Conservation (phyloP, 768 basidiomycete genomes). For the Chalciporus chontae region DNA sequence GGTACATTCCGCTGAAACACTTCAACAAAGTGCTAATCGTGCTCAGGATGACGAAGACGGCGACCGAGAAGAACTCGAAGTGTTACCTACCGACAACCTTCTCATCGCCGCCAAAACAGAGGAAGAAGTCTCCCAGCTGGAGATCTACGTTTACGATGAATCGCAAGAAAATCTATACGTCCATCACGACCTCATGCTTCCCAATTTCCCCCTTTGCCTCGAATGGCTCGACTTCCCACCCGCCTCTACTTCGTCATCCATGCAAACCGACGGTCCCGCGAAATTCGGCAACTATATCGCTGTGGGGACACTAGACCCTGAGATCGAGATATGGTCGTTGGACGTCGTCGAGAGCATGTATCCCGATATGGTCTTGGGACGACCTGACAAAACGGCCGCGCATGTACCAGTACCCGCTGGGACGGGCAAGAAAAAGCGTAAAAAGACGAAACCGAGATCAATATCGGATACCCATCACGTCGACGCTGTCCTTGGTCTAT, state of each 20-base stretch:
- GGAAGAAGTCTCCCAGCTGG: conserved; percentile 93
- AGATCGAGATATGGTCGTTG: conserved; percentile 98
- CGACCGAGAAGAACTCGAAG: conserved; percentile 86
- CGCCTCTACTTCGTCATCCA: conserved; percentile 41
- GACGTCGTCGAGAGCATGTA: conserved; percentile 94
- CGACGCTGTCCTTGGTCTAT: conserved; percentile 88
- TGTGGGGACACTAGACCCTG: conserved; percentile 94
- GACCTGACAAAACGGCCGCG: conserved; percentile 78
- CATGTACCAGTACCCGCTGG: conserved; percentile 77
- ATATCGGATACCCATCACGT: conserved; percentile 74
- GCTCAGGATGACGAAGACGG: conserved; percentile 67
- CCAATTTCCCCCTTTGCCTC: conserved; percentile 95
- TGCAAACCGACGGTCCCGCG: conserved; percentile 29
- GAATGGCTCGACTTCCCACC: conserved; percentile 99
- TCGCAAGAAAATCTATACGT: conserved; percentile 87
- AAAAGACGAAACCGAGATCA: conserved; percentile 70
- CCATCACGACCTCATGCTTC: conserved; percentile 97
- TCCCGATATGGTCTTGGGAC: conserved; percentile 86
- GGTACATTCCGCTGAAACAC: conserved; percentile 16
- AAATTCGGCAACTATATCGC: conserved; percentile 86
- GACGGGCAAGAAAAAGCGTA: conserved; percentile 97
- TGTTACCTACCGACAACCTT: conserved; percentile 89
- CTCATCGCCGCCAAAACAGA: conserved; percentile 92
- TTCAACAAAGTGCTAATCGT: conserved; percentile 11
- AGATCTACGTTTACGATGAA: conserved; percentile 95